phyloP scores from a whole-genome alignment of 129 eudicot species.

The Solidago caesia region DNA sequence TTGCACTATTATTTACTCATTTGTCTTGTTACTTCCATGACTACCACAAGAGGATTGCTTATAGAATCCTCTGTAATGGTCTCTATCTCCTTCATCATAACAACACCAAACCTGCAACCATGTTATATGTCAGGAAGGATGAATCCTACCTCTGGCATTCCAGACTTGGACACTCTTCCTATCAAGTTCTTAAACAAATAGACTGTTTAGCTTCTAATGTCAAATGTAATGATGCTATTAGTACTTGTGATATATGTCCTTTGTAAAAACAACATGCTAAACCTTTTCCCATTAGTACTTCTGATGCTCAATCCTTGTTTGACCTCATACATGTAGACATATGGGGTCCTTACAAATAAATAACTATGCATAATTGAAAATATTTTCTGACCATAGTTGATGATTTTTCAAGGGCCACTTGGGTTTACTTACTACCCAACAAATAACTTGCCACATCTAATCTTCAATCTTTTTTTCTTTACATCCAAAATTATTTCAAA shows the following conservation, averaged over 20 bases:
- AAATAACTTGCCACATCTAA: neutral
- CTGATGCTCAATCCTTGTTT: neutral
- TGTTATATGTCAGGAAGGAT: too few species aligned
- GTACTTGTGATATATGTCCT: neutral
- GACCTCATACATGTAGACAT: neutral
- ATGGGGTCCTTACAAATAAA: neutral
- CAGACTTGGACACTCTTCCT: too few species aligned
- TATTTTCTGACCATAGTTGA: neutral
- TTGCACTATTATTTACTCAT: too few species aligned
- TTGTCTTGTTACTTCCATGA: too few species aligned
- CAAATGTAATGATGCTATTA: too few species aligned
- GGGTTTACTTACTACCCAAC: neutral
- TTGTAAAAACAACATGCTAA: neutral
- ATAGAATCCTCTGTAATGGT: too few species aligned
- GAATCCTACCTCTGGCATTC: too few species aligned
- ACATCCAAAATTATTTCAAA: neutral
- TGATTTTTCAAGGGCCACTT: neutral
- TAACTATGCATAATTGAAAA: neutral
- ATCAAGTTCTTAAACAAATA: too few species aligned
- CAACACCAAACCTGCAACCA: too few species aligned
- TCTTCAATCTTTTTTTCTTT: neutral
- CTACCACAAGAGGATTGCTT: too few species aligned
- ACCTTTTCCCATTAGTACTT: neutral
- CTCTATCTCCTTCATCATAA: too few species aligned
- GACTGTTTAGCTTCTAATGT: too few species aligned